Conservation (phyloP, 768 basidiomycete genomes). For the Tulasnella sp. region DNA sequence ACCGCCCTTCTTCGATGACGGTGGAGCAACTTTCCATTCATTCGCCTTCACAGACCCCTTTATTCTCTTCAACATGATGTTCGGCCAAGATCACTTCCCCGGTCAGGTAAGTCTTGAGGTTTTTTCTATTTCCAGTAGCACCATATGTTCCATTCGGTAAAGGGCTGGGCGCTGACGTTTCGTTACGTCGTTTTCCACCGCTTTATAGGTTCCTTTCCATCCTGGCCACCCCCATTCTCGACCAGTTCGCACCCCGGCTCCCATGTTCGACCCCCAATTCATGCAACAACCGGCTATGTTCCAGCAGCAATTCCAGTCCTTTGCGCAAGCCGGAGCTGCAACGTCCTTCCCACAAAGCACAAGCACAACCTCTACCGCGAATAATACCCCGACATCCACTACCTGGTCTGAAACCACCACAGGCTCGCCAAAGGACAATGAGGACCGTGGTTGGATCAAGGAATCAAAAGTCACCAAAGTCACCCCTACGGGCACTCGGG, state of each 20-base stretch:
- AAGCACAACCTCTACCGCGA: neutral
- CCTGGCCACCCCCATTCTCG: neutral
- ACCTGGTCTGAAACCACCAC: neutral
- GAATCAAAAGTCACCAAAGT: constrained; percentile 17
- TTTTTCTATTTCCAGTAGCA: neutral
- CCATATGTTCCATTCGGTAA: neutral
- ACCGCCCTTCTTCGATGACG: neutral
- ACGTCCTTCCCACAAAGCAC: neutral
- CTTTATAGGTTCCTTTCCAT: neutral
- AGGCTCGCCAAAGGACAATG: neutral
- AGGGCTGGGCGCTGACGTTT: neutral
- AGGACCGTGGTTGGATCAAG: constrained; percentile 15
- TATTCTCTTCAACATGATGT: constrained; percentile 17
- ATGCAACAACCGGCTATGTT: neutral
- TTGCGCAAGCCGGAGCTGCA: constrained; percentile 2
- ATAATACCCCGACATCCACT: neutral
- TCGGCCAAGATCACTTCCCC: neutral
- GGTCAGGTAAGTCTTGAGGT: constrained; percentile 4
- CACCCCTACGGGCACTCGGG: neutral
- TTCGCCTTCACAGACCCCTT: constrained; percentile 21
- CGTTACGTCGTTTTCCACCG: neutral
- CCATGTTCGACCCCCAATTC: neutral
- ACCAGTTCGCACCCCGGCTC: neutral
- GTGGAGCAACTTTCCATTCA: constrained; percentile 1
- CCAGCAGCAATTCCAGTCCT: constrained; percentile 8